Base-by-base conservation (phyloP, 371 early-diverging fungal genomes). In the Circinella umbellata region DNA sequence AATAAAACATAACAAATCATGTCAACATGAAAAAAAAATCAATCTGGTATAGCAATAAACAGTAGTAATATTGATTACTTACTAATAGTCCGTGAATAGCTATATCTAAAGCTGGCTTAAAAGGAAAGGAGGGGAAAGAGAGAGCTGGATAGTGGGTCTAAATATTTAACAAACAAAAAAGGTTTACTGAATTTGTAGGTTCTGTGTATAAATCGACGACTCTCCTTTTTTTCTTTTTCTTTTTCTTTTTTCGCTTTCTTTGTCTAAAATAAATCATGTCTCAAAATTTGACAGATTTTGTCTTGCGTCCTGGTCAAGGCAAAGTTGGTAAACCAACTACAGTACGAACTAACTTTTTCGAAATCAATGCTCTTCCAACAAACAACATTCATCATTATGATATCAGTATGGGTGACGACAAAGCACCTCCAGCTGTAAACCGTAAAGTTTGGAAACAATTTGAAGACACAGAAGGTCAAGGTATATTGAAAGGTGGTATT, bases 361-460 rank as follows among this genome's bases (percentile, higher is more conserved):
- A 83, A 68, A 78, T 83, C 1, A 73, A 71, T 37, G 63, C 74
- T 15, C 74, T 81, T 68, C 69, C 78, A 15, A 63, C 66, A 10
- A 73, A 67, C 20, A 78, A 81, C 67, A 74, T 83, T 13, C 77
- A 81, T 39, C 84, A 83, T 15, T 79, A 74, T 49, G 75, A 79
- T 73, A 67, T 79, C 4, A 63, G 57, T 7, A 74, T 79, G 37
- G 35, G 76, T 76, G 51, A 51, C 51, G 51, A n/a, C 4, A 51
- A 51, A n/a, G 51, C n/a, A n/a, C 51, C 51, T 13, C 73, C 83
- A 0, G 65, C 73, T 14, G 67, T 85, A 11, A 77, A 83, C 69
- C 74, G 86, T 5, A 77, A 74, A 20, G 71, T 87, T 27, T 88
- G 79, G 80, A 67, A 72, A 46, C 55, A 77, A 0, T 81, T 88